Evolutionary conservation across 75 land plant genomes (phyloP).

Genomic region (Picea sitchensis): DNA sequence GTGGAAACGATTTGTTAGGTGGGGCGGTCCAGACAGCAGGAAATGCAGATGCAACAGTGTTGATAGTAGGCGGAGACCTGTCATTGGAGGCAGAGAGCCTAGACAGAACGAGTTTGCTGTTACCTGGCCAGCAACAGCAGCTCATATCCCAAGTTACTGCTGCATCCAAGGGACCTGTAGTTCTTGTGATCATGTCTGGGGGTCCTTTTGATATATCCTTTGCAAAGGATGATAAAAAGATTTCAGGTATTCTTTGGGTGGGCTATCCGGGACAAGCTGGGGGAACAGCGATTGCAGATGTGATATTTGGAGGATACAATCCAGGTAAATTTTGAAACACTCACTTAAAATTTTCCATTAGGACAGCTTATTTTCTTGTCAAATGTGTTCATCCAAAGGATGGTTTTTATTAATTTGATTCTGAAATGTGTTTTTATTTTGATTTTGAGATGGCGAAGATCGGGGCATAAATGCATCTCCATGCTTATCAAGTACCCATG

Average conservation of each 20-base stretch:
- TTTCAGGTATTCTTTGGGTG: constrained; percentile 71
- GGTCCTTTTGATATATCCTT: constrained; percentile 82
- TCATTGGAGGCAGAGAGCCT: constrained; percentile 62
- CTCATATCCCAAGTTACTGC: constrained; percentile 56
- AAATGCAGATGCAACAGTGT: constrained; percentile 66
- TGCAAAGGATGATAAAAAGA: constrained; percentile 51
- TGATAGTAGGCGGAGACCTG: constrained; percentile 76
- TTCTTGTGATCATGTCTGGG: constrained; percentile 81
- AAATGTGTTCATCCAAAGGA: too few relatives aligned
- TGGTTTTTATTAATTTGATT: too few relatives aligned
- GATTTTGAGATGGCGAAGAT: too few relatives aligned
- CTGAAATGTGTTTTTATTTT: too few relatives aligned
- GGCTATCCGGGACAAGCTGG: constrained; percentile 97
- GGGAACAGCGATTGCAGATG: constrained; percentile 76
- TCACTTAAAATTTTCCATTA: too few relatives aligned
- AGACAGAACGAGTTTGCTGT: constrained; percentile 57
- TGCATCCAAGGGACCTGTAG: constrained; percentile 53
- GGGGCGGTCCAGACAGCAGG: constrained; percentile 52
- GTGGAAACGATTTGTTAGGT: constrained; percentile 32
- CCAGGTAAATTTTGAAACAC: constrained; percentile 47
- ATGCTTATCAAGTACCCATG: too few relatives aligned
- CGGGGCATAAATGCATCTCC: too few relatives aligned
- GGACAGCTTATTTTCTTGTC: too few relatives aligned
- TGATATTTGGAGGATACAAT: constrained; percentile 69
- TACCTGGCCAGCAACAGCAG: constrained; percentile 82